Evolutionary conservation across 1,139 yeast species (phyloP).

Genomic region (Blastobotrys capitulatus): DNA sequence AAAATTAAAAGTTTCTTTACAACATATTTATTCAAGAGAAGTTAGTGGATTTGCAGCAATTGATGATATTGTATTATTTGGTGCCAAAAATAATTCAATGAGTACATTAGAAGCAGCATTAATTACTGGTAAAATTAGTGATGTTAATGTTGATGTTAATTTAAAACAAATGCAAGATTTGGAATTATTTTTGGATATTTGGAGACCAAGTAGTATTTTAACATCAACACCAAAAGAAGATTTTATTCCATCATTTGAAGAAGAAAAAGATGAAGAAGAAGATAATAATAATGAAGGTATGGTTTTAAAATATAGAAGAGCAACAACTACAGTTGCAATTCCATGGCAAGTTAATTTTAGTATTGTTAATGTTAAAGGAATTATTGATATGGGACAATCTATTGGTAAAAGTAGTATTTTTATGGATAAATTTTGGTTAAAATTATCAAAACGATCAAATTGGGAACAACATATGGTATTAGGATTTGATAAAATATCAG

Average conservation of each 20-base stretch:
- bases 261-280: not conserved
- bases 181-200: conserved; percentile 75
- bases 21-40: conserved; percentile 87
- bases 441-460: conserved; percentile 59
- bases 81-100: conserved; percentile 25
- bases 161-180: conserved; percentile 84
- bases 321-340: conserved; percentile 57
- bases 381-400: conserved; percentile 77
- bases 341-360: conserved; percentile 71
- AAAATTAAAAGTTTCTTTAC: conserved; percentile 62
- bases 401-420: conserved; percentile 58
- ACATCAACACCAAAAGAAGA: not conserved
- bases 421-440: conserved; percentile 60
- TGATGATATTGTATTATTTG: conserved; percentile 43
- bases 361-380: conserved; percentile 47
- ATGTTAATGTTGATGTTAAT: conserved; percentile 60
- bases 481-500: conserved; percentile 50
- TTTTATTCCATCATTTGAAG: not conserved
- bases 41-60: conserved; percentile 69
- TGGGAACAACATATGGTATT: conserved; percentile 69
- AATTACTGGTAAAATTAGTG: conserved; percentile 50
- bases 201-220: conserved; percentile 49
- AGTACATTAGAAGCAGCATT: conserved; percentile 22
- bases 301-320: conserved; percentile 52
- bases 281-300: conserved; percentile 26